Conservation (phyloP, 1,284 basidiomycete species). For the Heterobasidion parviporum region DNA sequence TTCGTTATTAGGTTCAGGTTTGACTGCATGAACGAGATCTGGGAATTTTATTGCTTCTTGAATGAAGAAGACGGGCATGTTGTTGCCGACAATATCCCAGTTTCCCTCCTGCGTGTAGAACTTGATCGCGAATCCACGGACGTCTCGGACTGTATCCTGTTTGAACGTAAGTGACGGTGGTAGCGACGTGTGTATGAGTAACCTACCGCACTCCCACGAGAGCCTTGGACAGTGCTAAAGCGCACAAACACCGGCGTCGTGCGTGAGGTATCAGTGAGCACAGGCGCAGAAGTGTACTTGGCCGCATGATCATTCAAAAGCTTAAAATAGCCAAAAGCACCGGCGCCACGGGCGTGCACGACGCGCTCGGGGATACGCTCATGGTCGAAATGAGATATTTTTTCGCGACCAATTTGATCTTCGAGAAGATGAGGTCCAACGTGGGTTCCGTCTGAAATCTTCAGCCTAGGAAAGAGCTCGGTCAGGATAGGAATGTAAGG, state of each 20-base stretch:
- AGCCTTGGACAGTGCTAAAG: slow-evolving; percentile 78
- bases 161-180: background rate
- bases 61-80: slow-evolving; percentile 81
- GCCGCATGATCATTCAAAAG: slow-evolving; percentile 55
- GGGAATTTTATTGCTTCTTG: slow-evolving; percentile 81
- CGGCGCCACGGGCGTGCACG: slow-evolving; percentile 73
- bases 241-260: slow-evolving; percentile 72
- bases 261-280: slow-evolving; percentile 64
- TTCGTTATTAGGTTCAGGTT: slow-evolving; percentile 76
- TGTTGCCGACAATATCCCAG: slow-evolving; percentile 78
- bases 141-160: slow-evolving; percentile 74
- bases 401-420: slow-evolving; percentile 62
- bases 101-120: slow-evolving; percentile 78
- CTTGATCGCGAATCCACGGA: slow-evolving; percentile 76
- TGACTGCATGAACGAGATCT: slow-evolving; percentile 74
- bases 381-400: slow-evolving; percentile 74
- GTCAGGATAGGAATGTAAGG: slow-evolving; percentile 1
- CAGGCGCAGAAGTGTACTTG: slow-evolving; percentile 58
- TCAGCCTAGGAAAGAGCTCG: slow-evolving; percentile 34
- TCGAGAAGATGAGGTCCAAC: slow-evolving; percentile 55
- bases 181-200: background rate
- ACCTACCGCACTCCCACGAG: slow-evolving; percentile 61
- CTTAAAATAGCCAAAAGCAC: slow-evolving; percentile 76
- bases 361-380: slow-evolving; percentile 63
- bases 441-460: slow-evolving; percentile 31